These are phyloP conservation scores for Trypanosoma conorhini DNA, from an alignment of 208 protist genomes.

Conservation along the genomic window DNA sequence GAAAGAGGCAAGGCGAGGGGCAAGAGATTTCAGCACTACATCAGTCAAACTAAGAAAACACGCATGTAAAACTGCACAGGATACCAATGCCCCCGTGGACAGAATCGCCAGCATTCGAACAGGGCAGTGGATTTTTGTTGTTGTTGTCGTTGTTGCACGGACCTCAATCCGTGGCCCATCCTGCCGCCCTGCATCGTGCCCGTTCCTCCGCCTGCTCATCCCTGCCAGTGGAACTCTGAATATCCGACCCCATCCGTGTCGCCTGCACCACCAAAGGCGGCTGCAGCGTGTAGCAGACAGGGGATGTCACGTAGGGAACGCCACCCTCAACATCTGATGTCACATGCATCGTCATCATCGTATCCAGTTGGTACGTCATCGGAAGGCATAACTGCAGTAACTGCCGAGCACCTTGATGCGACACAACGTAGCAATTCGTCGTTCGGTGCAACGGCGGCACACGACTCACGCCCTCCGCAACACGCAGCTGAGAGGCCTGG, in stretches of 20 bases:
- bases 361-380: constrained; percentile 85
- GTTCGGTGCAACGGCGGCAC: constrained; percentile 87
- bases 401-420: constrained; percentile 46
- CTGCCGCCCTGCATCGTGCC: constrained; percentile 28
- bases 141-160: not conserved
- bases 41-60: no score
- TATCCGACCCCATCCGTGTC: constrained; percentile 69
- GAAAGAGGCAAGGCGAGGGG: not conserved
- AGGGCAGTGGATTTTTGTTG: no score
- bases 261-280: constrained; percentile 74
- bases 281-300: constrained; percentile 83
- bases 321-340: constrained; percentile 4
- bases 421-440: constrained; percentile 82
- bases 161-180: constrained; percentile 24
- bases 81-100: no score
- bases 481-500: constrained; percentile 34
- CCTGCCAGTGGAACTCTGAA: constrained; percentile 40
- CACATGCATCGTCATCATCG: constrained; percentile 78
- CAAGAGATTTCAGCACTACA: no score
- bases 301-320: constrained; percentile 48
- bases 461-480: constrained; percentile 48
- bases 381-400: constrained; percentile 67
- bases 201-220: constrained; percentile 29
- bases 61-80: no score
- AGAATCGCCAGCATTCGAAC: no score